Percentiles rank a stretch among this genome's conserved stretches.
Evolutionary conservation across 2,329 filamentous ascomycete genomes (phyloP).

Genomic region (Lasiodiplodia gonubiensis): DNA sequence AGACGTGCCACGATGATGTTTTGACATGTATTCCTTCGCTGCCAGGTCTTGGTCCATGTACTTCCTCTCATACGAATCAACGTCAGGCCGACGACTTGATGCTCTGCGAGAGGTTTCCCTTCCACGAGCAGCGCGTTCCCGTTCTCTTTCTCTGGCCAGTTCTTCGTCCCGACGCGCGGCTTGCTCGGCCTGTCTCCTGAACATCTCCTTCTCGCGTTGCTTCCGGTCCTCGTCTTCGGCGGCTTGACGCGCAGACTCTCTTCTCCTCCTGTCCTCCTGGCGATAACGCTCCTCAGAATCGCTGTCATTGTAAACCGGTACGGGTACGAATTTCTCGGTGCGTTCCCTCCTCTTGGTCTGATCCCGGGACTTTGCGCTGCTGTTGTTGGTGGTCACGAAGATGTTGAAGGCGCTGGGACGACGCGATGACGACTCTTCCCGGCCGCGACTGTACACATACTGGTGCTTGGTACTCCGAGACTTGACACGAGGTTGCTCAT

Average conservation of each 20-base stretch:
- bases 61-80: conserved; percentile 6
- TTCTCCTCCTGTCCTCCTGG: conserved; percentile 42
- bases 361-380: conserved; percentile 14
- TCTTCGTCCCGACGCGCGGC: conserved; percentile 28
- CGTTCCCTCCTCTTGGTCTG: conserved; percentile 25
- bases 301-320: conserved; percentile 15
- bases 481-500: neutral
- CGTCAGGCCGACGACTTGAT: conserved; percentile 14
- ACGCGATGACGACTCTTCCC: conserved; percentile 6
- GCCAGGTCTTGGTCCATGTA: conserved; percentile 7
- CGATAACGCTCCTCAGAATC: conserved; percentile 31
- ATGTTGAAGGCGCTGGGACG: neutral
- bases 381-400: conserved; percentile 30
- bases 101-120: conserved; percentile 31
- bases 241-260: conserved; percentile 6
- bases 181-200: conserved; percentile 34
- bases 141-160: conserved; percentile 27
- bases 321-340: conserved; percentile 14
- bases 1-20: conserved; percentile 7
- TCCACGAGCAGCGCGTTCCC: conserved; percentile 31
- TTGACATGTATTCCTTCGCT: conserved; percentile 21
- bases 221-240: conserved; percentile 43
- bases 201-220: conserved; percentile 46
- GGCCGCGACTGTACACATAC: conserved; percentile 2
- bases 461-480: conserved; percentile 11